These are phyloP conservation scores for Alectoria sarmentosa DNA, from an alignment of 495 filamentous ascomycete genomes.

Conservation along the genomic window DNA sequence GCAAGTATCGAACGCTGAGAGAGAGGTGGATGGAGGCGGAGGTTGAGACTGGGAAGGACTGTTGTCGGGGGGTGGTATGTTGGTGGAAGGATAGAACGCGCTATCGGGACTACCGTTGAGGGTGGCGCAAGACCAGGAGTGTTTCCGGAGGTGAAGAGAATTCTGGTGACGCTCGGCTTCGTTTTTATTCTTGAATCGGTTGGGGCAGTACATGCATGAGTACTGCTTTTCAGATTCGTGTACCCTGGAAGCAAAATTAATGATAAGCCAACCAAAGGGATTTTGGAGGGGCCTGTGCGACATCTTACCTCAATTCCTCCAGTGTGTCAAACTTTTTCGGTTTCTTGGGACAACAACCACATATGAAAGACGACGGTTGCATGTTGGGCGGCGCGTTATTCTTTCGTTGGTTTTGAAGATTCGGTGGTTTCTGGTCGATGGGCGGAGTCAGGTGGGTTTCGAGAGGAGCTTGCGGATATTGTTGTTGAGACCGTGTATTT, in stretches of 20 bases:
- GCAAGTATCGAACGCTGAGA: slow-evolving; percentile 67
- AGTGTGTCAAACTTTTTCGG: slow-evolving; percentile 92
- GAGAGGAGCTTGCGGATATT: slow-evolving; percentile 38
- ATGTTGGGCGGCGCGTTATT: slow-evolving; percentile 32
- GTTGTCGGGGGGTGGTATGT: slow-evolving; percentile 32
- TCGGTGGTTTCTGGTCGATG: slow-evolving; percentile 30
- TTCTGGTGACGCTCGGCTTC: slow-evolving; percentile 98
- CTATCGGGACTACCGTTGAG: slow-evolving; percentile 62
- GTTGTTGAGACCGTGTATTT: slow-evolving; percentile 40
- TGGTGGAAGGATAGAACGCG: slow-evolving; percentile 74
- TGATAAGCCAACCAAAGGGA: slow-evolving; percentile 11
- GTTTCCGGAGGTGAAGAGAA: slow-evolving; percentile 86
- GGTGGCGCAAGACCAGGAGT: slow-evolving; percentile 96
- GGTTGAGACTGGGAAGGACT: slow-evolving; percentile 33
- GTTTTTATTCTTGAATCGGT: slow-evolving; percentile 99
- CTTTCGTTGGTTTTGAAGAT: slow-evolving; percentile 19
- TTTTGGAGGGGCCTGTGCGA: neutral
- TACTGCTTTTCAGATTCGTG: slow-evolving; percentile 97
- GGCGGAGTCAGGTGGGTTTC: slow-evolving; percentile 36
- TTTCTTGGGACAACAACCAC: slow-evolving; percentile 97
- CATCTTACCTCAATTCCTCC: slow-evolving; percentile 75
- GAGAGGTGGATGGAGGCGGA: slow-evolving; percentile 37
- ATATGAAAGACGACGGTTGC: slow-evolving; percentile 57
- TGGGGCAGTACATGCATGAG: slow-evolving; percentile 81
- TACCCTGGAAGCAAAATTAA: slow-evolving; percentile 35